Conservation (phyloP, 139 green algal genomes). For the Zygnema circumcarinatum region DNA sequence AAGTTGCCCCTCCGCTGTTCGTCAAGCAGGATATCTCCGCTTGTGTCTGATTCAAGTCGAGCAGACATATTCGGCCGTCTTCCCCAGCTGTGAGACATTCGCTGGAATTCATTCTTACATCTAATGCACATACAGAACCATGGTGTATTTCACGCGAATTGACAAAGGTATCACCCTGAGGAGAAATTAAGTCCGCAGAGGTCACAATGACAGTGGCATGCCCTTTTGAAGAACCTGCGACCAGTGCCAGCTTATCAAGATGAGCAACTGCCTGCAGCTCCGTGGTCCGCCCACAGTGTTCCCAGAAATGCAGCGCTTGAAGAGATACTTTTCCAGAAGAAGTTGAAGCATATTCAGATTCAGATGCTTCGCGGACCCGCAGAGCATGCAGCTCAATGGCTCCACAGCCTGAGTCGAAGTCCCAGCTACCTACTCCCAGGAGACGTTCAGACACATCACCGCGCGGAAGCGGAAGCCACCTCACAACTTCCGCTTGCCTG, state of each 20-base stretch:
- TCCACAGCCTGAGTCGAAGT: not conserved
- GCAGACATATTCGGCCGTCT: not conserved
- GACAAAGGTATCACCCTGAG: not conserved
- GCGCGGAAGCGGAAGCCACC: not conserved
- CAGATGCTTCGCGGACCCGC: not conserved
- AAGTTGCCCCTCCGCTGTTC: not conserved
- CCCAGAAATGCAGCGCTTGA: not conserved
- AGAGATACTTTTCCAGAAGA: not conserved
- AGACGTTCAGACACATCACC: not conserved
- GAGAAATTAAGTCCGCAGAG: not conserved
- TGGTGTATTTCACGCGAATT: not conserved
- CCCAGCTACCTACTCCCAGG: constrained; percentile 1
- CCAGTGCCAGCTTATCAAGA: not conserved
- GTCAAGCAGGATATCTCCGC: not conserved
- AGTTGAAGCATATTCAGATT: not conserved
- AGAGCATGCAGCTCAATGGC: not conserved
- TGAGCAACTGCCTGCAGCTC: not conserved
- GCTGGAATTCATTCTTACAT: not conserved
- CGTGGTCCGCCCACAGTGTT: not conserved
- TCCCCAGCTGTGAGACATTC: not conserved
- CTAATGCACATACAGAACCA: constrained; percentile 1
- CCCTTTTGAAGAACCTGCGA: not conserved
- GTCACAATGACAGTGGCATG: constrained; percentile 1
- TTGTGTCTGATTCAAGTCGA: not conserved
- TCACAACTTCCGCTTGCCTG: not conserved